phyloP scores from a whole-genome alignment of 768 basidiomycete species.

The Pleurotus pulmonarius region DNA sequence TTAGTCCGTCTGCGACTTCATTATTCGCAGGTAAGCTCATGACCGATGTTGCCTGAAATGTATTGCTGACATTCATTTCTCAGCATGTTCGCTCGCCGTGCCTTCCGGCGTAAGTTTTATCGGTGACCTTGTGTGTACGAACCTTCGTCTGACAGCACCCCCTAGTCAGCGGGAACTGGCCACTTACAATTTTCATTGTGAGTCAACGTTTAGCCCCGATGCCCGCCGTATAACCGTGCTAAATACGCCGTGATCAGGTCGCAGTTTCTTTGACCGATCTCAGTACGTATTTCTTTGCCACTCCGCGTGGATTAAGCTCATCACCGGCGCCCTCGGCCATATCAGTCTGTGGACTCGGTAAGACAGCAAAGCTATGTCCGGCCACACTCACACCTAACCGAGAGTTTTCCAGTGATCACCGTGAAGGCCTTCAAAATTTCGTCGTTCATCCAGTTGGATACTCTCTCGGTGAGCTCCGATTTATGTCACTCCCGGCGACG shows the following conservation, averaged over 20 bases:
- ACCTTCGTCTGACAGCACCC: neutral
- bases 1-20: constrained; percentile 46
- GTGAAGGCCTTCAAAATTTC: constrained; percentile 44
- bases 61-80: neutral
- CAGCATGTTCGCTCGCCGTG: constrained; percentile 46
- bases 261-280: constrained; percentile 42
- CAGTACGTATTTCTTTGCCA: constrained; percentile 25
- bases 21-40: constrained; percentile 35
- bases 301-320: neutral
- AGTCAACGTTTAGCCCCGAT: constrained; percentile 19
- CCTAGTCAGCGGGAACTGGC: constrained; percentile 45
- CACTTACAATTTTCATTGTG: constrained; percentile 43
- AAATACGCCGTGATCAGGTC: constrained; percentile 19
- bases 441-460: constrained; percentile 32
- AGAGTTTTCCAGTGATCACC: constrained; percentile 39
- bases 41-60: neutral
- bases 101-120: constrained; percentile 42
- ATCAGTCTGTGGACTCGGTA: constrained; percentile 34
- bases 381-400: constrained; percentile 1
- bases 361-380: constrained; percentile 10
- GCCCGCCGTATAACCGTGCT: neutral
- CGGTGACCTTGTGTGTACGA: too few species aligned
- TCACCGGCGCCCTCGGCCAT: neutral
- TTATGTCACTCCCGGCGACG: neutral
- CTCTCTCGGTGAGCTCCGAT: constrained; percentile 30